phyloP scores from a whole-genome alignment of 139 green algal species.

The Chlamydomonas sphaeroides region DNA sequence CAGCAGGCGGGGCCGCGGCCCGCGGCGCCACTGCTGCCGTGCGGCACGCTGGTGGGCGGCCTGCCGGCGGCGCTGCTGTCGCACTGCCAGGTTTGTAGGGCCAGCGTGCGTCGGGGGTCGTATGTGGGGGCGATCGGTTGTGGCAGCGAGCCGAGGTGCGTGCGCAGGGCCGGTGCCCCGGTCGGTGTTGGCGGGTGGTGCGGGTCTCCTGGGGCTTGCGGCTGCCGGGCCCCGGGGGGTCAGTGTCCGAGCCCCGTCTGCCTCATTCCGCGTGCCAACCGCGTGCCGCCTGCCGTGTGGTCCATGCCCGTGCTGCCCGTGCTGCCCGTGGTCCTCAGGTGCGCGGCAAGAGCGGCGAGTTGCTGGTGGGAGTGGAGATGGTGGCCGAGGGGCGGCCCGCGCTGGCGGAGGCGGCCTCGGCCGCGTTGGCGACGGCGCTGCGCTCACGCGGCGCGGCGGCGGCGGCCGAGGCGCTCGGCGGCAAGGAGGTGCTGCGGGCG shows the following conservation, averaged over 20 bases:
- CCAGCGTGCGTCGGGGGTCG: too few relatives aligned
- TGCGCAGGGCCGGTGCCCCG: too few relatives aligned
- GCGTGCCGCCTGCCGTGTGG: not conserved
- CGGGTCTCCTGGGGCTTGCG: too few relatives aligned
- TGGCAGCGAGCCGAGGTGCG: too few relatives aligned
- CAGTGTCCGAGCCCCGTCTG: too few relatives aligned
- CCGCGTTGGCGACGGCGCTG: not conserved
- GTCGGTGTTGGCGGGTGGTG: too few relatives aligned
- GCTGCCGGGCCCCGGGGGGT: too few relatives aligned
- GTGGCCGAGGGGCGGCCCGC: conserved; percentile 32
- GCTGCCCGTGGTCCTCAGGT: not conserved
- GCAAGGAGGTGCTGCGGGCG: not conserved
- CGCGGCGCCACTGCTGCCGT: conserved; percentile 46
- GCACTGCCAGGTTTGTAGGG: conserved; percentile 56
- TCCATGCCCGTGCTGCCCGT: not conserved
- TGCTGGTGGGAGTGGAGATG: conserved; percentile 54
- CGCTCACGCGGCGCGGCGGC: not conserved
- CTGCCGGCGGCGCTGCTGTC: conserved; percentile 52
- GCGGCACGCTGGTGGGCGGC: conserved; percentile 52
- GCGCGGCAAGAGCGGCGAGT: not conserved
- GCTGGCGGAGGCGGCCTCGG: not conserved
- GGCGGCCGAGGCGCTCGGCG: conserved; percentile 4
- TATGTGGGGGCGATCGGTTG: too few relatives aligned
- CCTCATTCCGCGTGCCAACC: not conserved
- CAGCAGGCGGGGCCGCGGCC: not conserved